Conservation (phyloP, 2,329 filamentous ascomycete genomes). For the Cercospora beticola region DNA sequence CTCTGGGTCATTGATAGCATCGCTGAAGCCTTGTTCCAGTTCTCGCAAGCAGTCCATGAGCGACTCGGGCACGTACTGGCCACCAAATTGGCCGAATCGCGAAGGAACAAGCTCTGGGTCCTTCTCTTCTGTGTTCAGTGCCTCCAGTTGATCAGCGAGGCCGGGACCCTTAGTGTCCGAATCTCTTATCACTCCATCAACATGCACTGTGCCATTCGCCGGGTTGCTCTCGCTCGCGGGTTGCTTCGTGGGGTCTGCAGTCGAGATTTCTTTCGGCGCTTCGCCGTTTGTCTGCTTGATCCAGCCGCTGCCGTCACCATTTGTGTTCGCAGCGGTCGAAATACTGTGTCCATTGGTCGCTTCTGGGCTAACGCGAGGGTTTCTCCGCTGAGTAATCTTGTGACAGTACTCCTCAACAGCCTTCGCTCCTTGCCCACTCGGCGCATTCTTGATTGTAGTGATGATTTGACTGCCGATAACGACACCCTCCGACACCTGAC, state of each 20-base stretch:
- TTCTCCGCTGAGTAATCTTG: conserved; percentile 55
- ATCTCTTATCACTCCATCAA: conserved; percentile 66
- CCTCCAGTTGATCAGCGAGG: conserved; percentile 79
- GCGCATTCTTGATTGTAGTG: conserved; percentile 70
- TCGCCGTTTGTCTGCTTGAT: conserved; percentile 34
- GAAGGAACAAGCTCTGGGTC: conserved; percentile 65
- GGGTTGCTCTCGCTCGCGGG: conserved; percentile 35
- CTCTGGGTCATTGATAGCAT: conserved; percentile 78
- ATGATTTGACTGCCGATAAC: conserved; percentile 97
- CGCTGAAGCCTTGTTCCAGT: conserved; percentile 86
- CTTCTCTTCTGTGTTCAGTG: conserved; percentile 65
- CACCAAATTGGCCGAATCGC: conserved; percentile 92
- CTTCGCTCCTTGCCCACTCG: conserved; percentile 64
- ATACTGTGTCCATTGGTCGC: conserved; percentile 33
- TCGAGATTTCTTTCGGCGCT: conserved; percentile 37
- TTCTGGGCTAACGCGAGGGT: conserved; percentile 19
- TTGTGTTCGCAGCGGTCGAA: conserved; percentile 36
- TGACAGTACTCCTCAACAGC: conserved; percentile 85
- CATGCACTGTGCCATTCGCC: conserved; percentile 57
- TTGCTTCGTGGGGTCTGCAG: conserved; percentile 37
- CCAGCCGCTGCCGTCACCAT: conserved; percentile 40
- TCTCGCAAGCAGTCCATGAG: conserved; percentile 95
- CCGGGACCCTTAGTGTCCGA: conserved; percentile 58
- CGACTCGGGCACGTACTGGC: conserved; percentile 95
- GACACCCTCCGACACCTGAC: conserved; percentile 83